Evolutionary conservation across 2,329 filamentous ascomycete genomes (phyloP).

Genomic region (Cladosporium austrohemisphaericum): DNA sequence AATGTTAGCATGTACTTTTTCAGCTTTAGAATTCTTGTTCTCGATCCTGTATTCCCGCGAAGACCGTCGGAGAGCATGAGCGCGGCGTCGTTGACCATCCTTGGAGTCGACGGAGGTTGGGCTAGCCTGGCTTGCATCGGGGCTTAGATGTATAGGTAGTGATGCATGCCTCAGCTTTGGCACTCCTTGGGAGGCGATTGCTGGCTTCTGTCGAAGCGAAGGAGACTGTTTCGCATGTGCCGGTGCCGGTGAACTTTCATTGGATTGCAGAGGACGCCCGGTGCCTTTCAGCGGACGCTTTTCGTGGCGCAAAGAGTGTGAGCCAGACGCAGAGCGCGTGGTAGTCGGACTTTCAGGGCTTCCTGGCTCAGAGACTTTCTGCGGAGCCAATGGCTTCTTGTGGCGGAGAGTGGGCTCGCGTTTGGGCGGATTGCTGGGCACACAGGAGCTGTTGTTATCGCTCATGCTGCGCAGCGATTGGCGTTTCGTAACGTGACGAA

Average conservation of each 20-base stretch:
- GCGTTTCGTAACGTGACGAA: constrained; percentile 14
- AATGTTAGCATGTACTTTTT: background rate
- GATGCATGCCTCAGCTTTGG: constrained; percentile 8
- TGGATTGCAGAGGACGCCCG: constrained; percentile 7
- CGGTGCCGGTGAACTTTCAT: background rate
- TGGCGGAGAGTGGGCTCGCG: constrained; percentile 1
- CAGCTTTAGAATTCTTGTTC: background rate
- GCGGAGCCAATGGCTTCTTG: background rate
- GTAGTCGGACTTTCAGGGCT: background rate
- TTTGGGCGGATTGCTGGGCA: background rate
- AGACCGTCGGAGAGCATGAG: constrained; percentile 5
- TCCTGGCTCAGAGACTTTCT: background rate
- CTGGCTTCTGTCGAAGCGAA: background rate
- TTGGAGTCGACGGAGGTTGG: background rate
- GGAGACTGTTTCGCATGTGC: background rate
- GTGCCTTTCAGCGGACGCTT: constrained; percentile 11
- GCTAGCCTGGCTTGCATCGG: background rate
- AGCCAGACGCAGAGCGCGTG: constrained; percentile 6
- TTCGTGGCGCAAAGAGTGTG: constrained; percentile 13
- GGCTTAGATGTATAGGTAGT: constrained; percentile 1
- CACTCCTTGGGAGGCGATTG: background rate
- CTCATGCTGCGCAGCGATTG: constrained; percentile 14
- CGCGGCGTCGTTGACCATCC: background rate
- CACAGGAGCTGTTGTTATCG: constrained; percentile 9
- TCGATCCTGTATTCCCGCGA: constrained; percentile 12